These are phyloP conservation scores for Heimioporus sp. DNA, from an alignment of 768 basidiomycete genomes.

Conservation along the genomic window DNA sequence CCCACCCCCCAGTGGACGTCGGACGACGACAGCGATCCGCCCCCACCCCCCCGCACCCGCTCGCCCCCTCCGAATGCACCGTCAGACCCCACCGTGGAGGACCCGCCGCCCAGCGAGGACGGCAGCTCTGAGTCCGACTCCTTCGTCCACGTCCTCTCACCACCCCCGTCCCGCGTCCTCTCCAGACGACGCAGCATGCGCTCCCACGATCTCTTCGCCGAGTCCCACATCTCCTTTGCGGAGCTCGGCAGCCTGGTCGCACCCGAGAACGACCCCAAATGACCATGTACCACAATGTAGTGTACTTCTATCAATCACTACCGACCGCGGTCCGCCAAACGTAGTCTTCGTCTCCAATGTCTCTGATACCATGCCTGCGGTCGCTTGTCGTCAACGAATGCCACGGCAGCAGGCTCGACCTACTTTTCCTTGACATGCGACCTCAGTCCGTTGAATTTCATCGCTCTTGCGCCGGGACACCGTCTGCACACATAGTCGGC, in stretches of 20 bases:
- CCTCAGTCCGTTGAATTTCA: constrained; percentile 54
- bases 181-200: constrained; percentile 19
- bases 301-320: too few species aligned
- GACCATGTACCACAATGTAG: not conserved
- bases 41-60: constrained; percentile 4
- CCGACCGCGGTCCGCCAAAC: constrained; percentile 22
- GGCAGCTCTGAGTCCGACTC: constrained; percentile 10
- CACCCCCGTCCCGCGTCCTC: constrained; percentile 5
- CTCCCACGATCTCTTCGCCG: constrained; percentile 23
- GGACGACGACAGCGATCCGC: too few species aligned
- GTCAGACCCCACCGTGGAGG: not conserved
- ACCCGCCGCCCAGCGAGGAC: not conserved
- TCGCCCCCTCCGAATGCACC: constrained; percentile 9
- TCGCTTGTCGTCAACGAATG: constrained; percentile 4
- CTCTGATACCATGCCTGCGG: constrained; percentile 47
- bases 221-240: constrained; percentile 25
- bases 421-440: constrained; percentile 66
- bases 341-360: constrained; percentile 56
- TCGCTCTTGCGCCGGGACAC: constrained; percentile 37
- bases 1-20: constrained; percentile 8
- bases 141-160: constrained; percentile 20
- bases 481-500: constrained; percentile 54
- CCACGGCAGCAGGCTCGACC: constrained; percentile 16
- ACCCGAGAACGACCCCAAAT: not conserved
- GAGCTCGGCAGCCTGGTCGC: constrained; percentile 26